A percentile compares a stretch with the other conserved stretches of the same genome.
Evolutionary conservation across 495 filamentous ascomycete species (phyloP).

Genomic region (Aspergillus biplanus): DNA sequence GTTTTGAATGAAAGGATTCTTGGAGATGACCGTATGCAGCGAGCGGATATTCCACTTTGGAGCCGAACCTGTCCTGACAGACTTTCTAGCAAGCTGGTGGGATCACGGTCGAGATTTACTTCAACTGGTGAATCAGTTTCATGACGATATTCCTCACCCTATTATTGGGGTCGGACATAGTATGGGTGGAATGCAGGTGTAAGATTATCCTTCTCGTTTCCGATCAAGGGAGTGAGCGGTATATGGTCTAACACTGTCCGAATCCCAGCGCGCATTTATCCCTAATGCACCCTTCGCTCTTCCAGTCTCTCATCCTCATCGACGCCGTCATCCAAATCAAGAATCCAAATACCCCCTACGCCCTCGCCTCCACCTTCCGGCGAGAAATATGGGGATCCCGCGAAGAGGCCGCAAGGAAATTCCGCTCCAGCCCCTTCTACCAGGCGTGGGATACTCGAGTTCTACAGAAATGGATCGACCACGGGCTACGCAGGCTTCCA

Average conservation of each 20-base stretch:
- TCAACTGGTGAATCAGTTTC: constrained; percentile 70
- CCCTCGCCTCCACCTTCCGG: constrained; percentile 49
- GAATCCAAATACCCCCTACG: constrained; percentile 1
- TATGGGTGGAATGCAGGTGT: constrained; percentile 68
- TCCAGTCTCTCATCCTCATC: constrained; percentile 67
- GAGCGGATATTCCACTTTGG: constrained; percentile 1
- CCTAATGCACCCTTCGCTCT: constrained; percentile 72
- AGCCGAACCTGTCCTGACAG: no score
- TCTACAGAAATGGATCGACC: constrained; percentile 54
- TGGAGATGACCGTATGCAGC: constrained; percentile 63
- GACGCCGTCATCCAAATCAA: constrained; percentile 67
- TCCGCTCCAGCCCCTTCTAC: constrained; percentile 59
- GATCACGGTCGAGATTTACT: constrained; percentile 78
- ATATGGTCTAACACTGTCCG: no score
- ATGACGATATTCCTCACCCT: constrained; percentile 69
- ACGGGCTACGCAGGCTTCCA: constrained; percentile 58
- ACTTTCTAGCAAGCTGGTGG: constrained; percentile 51
- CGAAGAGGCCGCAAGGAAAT: constrained; percentile 51
- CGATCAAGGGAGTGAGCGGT: no score
- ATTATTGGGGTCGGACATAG: constrained; percentile 80
- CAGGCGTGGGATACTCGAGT: constrained; percentile 63
- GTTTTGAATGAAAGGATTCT: constrained; percentile 65
- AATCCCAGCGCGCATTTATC: constrained; percentile 52
- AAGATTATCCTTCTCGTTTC: no score
- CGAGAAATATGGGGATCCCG: constrained; percentile 64